Percentiles rank a stretch among this genome's conserved stretches.
Evolutionary conservation across 1,139 yeast genomes (phyloP).

Genomic region (Candida pseudocylindracea): DNA sequence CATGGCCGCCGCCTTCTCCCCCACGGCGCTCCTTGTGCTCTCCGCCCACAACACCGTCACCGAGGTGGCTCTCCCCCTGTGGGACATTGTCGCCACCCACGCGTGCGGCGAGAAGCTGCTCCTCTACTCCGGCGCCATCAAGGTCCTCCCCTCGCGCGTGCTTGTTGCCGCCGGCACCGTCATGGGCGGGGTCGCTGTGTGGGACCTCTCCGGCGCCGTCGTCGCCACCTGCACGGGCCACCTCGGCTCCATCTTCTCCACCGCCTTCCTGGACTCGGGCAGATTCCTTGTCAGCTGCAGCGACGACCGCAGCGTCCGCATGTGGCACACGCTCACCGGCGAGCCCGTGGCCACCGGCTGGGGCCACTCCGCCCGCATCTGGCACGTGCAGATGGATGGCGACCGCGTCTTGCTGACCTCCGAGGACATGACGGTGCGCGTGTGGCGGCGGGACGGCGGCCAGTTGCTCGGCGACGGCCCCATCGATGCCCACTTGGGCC

Average conservation of each 20-base stretch:
- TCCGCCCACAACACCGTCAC: slow-evolving; percentile 68
- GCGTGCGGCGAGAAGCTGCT: slow-evolving; percentile 59
- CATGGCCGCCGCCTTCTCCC: slow-evolving; percentile 27
- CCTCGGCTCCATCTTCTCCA: slow-evolving; percentile 82
- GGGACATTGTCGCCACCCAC: slow-evolving; percentile 9
- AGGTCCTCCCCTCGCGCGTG: slow-evolving; percentile 17
- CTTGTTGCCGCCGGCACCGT: slow-evolving; percentile 80
- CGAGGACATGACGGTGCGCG: slow-evolving; percentile 76
- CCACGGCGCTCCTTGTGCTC: slow-evolving; percentile 17
- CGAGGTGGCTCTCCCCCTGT: slow-evolving; percentile 13
- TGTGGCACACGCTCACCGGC: slow-evolving; percentile 45
- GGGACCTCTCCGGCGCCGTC: slow-evolving; percentile 25
- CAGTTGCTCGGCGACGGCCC: slow-evolving; percentile 11
- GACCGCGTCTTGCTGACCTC: slow-evolving; percentile 43
- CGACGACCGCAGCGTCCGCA: slow-evolving; percentile 71
- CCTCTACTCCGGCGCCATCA: slow-evolving; percentile 66
- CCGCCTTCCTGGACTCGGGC: slow-evolving; percentile 35
- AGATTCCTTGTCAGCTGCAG: slow-evolving; percentile 56
- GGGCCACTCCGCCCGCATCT: slow-evolving; percentile 92
- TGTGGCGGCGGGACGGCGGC: slow-evolving; percentile 32
- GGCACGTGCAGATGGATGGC: slow-evolving; percentile 32
- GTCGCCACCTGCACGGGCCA: slow-evolving; percentile 29
- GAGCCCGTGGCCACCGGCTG: slow-evolving; percentile 55
- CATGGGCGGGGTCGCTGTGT: slow-evolving; percentile 64
- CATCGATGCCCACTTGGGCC: slow-evolving; percentile 33